Evolutionary conservation across 208 protist genomes (phyloP), one percentile per base, ranked within the genome.

Genomic region (Leishmania arabica): DNA sequence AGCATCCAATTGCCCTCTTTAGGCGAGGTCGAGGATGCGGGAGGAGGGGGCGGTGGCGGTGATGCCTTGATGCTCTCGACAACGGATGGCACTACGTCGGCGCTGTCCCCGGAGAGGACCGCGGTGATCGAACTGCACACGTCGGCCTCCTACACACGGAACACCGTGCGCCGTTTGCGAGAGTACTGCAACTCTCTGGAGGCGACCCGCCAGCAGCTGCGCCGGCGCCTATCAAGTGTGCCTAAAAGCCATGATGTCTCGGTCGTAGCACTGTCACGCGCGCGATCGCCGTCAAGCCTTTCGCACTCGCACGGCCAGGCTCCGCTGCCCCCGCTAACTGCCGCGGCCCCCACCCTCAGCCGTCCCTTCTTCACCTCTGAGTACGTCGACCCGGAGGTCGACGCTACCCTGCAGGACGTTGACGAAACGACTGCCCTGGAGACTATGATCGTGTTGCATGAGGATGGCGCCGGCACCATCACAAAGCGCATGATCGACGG

Each of bases 111-210:
- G 40, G 80, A 82, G 64, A 81, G 86, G 2, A 86, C 81, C 31
- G 60, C 89, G 17, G 68, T 92, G 11, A 87, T 92, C 56, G 86
- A 89, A 70, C 78, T 92, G 47, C 89, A 92, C 84, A 92, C 89
- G 0, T 76, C 76, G 0, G 45, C 71, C 31, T 56, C 83, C 19
- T 92, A 92, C 82, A 84, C 70, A 19, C 76, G 75, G 34, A 56
- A 62, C 42, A 86, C 85, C 19, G 87, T 92, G 75, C 81, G 75
- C 2, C 89, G 89, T 27, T 79, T 92, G 24, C 86, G 78, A 15
- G 62, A 42, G 5, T 92, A 92, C 80, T 88, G 84, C 42, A 54
- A n/a, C 42, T 53, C 71, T 19, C 73, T 92, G 2, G 89, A 92
- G 56, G 60, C 72, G 8, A 81, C 77, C 21, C 89, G 89, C 6